Conservation (phyloP, 257 asterid genomes). For the Solanum boliviense region DNA sequence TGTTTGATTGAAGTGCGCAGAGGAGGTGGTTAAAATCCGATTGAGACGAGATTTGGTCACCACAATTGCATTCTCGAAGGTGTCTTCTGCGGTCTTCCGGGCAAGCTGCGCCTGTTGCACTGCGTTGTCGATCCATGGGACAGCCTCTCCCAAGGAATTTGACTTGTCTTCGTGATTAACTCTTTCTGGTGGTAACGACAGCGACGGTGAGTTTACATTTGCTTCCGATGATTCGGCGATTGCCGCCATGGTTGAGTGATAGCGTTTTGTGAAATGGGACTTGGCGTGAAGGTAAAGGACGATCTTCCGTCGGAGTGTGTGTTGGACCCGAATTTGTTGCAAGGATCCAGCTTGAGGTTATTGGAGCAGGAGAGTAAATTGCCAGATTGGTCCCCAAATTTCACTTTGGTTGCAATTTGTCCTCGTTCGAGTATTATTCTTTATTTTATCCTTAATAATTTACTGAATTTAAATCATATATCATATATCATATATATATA, state of each 20-base stretch:
- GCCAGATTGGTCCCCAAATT: neutral
- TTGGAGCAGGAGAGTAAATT: neutral
- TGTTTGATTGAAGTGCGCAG: slow-evolving; percentile 75
- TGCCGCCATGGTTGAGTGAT: slow-evolving; percentile 10
- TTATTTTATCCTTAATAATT: neutral
- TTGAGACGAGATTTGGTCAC: slow-evolving; percentile 60
- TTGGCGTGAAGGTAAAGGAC: neutral
- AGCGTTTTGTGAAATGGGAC: neutral
- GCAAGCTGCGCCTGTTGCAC: slow-evolving; percentile 64
- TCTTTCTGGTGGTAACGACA: neutral
- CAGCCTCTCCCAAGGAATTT: slow-evolving; percentile 10
- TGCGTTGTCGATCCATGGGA: slow-evolving; percentile 61
- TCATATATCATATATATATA: too few relatives aligned
- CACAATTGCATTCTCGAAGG: slow-evolving; percentile 49
- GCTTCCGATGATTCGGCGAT: slow-evolving; percentile 1
- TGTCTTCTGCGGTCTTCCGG: slow-evolving; percentile 33
- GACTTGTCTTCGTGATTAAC: slow-evolving; percentile 5
- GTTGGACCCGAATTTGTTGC: neutral
- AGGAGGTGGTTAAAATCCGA: slow-evolving; percentile 64
- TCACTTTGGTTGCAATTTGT: neutral
- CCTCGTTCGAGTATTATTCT: neutral
- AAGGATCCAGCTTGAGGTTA: neutral
- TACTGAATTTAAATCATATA: too few relatives aligned
- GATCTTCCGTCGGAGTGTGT: neutral
- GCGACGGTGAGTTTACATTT: slow-evolving; percentile 7